These are phyloP conservation scores for Cercospora sp. DNA, from an alignment of 2,329 filamentous ascomycete species.

Conservation along the genomic window DNA sequence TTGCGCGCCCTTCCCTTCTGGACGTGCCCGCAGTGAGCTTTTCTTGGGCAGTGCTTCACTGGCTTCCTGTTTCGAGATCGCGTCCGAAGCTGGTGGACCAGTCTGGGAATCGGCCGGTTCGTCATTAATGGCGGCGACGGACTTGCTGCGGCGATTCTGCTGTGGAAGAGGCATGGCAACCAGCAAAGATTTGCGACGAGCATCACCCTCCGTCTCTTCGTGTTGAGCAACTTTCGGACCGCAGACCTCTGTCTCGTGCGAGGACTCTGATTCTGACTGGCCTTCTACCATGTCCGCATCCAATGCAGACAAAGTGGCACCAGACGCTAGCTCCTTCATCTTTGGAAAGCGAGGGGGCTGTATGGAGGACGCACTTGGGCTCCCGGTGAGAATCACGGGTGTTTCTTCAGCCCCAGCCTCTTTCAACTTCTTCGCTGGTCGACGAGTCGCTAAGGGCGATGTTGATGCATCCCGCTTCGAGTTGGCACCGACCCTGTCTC, in stretches of 20 bases:
- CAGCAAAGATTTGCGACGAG: not conserved
- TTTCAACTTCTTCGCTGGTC: not conserved
- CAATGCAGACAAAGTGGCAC: not conserved
- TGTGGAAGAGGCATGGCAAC: not conserved
- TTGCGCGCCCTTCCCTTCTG: not conserved
- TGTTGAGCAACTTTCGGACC: not conserved
- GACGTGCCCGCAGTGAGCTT: not conserved
- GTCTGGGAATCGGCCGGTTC: not conserved
- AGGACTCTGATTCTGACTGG: not conserved
- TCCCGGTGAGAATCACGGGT: not conserved
- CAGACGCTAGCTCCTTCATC: not conserved
- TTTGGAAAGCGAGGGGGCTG: not conserved
- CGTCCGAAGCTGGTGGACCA: not conserved
- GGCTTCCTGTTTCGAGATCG: not conserved
- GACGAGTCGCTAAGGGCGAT: constrained; percentile 1
- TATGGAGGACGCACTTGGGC: not conserved
- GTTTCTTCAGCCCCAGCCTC: not conserved
- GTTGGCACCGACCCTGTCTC: not conserved
- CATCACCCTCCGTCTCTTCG: not conserved
- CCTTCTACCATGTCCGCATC: not conserved
- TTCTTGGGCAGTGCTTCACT: not conserved
- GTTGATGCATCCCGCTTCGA: not conserved
- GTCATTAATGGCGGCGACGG: not conserved
- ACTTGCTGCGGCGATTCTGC: not conserved
- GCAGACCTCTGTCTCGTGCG: not conserved